Evolutionary conservation across 2,329 filamentous ascomycete species (phyloP).

Genomic region (Fusarium sp.): DNA sequence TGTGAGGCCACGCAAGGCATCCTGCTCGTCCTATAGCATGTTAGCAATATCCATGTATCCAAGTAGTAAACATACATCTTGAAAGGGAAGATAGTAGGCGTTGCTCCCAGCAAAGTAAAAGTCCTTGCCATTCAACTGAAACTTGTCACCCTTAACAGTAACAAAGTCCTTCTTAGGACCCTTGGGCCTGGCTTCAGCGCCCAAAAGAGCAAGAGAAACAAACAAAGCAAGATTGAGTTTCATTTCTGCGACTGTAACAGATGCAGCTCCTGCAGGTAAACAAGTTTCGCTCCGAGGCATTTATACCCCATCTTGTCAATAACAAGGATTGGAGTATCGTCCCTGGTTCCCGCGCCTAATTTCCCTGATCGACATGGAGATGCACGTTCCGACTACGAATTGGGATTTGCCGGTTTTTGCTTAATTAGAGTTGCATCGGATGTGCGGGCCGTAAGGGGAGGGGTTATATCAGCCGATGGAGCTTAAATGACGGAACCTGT

Average conservation of each 20-base stretch:
- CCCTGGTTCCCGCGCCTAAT: neutral
- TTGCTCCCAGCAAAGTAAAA: slow-evolving; percentile 67
- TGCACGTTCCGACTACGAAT: neutral
- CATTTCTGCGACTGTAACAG: neutral
- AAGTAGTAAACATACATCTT: neutral
- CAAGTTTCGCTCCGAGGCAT: neutral
- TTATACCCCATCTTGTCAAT: neutral
- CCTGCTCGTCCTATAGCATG: slow-evolving; percentile 56
- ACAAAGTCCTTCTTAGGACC: slow-evolving; percentile 44
- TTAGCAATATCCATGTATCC: neutral
- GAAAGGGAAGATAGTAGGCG: slow-evolving; percentile 63
- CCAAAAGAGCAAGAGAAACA: slow-evolving; percentile 4
- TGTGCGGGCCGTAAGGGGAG: neutral
- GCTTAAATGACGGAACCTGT: slow-evolving; percentile 11
- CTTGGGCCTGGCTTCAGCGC: slow-evolving; percentile 1
- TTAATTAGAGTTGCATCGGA: neutral
- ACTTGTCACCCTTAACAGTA: slow-evolving; percentile 41
- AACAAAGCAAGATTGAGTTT: slow-evolving; percentile 4
- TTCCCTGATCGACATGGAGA: neutral
- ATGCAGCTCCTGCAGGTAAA: neutral
- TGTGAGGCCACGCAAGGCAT: slow-evolving; percentile 13
- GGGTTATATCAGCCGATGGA: neutral
- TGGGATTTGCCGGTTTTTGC: neutral
- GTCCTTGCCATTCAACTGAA: slow-evolving; percentile 57
- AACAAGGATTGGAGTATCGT: neutral